Conservation (phyloP, 345 rosid genomes). For the Pugionium dolabratum region DNA sequence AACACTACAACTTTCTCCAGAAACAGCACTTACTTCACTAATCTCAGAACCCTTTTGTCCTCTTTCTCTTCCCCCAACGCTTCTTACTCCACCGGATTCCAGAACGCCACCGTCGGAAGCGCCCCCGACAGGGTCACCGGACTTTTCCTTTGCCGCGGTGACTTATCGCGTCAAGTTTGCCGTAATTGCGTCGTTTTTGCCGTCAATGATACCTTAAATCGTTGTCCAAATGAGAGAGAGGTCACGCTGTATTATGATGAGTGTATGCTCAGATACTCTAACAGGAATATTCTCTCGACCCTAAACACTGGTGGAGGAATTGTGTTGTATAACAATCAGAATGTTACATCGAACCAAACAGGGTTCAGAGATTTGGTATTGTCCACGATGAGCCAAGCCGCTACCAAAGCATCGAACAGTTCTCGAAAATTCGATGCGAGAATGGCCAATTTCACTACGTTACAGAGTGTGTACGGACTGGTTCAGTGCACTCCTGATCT, state of each 20-base stretch:
- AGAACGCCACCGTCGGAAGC: constrained; percentile 42
- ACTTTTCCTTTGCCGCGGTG: constrained; percentile 47
- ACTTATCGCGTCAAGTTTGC: constrained; percentile 34
- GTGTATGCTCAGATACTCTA: constrained; percentile 50
- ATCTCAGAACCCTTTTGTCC: constrained; percentile 45
- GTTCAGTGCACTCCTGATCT: constrained; percentile 63
- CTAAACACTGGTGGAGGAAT: accelerated
- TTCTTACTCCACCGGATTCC: constrained; percentile 41
- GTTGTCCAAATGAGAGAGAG: constrained; percentile 36
- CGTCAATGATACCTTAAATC: background rate
- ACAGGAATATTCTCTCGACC: constrained; percentile 20
- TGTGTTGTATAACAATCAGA: background rate
- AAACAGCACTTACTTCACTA: constrained; percentile 42
- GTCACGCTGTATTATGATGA: constrained; percentile 40
- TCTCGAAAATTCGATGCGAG: constrained; percentile 38
- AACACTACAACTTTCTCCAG: constrained; percentile 32
- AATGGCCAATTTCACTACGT: background rate
- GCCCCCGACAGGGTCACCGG: constrained; percentile 38
- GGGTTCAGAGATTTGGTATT: constrained; percentile 20
- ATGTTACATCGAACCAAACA: background rate
- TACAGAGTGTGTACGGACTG: constrained; percentile 37
- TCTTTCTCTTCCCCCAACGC: constrained; percentile 33
- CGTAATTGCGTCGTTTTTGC: constrained; percentile 36
- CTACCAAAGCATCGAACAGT: background rate
- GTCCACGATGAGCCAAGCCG: constrained; percentile 13